phyloP scores from a whole-genome alignment of 1,284 basidiomycete genomes.

The Ustilago curta region DNA sequence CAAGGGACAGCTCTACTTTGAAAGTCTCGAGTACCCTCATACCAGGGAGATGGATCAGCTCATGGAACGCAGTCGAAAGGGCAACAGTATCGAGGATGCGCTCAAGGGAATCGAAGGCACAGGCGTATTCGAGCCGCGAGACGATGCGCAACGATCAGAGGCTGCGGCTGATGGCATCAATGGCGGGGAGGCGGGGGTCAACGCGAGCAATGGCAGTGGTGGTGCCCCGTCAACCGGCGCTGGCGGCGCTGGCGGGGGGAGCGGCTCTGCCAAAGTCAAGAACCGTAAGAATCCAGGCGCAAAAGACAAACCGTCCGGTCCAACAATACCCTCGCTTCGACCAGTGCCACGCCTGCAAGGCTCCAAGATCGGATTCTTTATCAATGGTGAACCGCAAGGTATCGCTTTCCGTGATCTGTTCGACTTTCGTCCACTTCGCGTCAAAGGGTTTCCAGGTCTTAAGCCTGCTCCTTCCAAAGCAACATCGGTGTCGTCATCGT shows the following conservation, averaged over 20 bases:
- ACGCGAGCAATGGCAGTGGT: neutral
- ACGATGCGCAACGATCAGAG: neutral
- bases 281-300: constrained; percentile 43
- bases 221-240: neutral
- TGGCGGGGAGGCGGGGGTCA: constrained; percentile 1
- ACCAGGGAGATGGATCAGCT: constrained; percentile 90
- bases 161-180: constrained; percentile 5
- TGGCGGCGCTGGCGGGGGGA: constrained; percentile 5
- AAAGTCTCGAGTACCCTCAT: constrained; percentile 88
- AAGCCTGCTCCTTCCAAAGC: constrained; percentile 17
- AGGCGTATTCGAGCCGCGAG: constrained; percentile 26
- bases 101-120: constrained; percentile 41
- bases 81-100: constrained; percentile 43
- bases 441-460: constrained; percentile 30
- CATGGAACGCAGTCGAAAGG: constrained; percentile 70
- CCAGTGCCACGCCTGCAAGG: constrained; percentile 78
- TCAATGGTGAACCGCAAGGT: constrained; percentile 89
- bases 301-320: constrained; percentile 44
- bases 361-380: constrained; percentile 87
- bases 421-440: constrained; percentile 83
- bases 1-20: constrained; percentile 96
- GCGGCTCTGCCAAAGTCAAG: constrained; percentile 43
- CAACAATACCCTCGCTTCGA: constrained; percentile 72
- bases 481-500: neutral
- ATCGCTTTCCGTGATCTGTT: constrained; percentile 88